phyloP scores from a whole-genome alignment of 371 early-diverging fungal species.

The Mortierella sp. region DNA sequence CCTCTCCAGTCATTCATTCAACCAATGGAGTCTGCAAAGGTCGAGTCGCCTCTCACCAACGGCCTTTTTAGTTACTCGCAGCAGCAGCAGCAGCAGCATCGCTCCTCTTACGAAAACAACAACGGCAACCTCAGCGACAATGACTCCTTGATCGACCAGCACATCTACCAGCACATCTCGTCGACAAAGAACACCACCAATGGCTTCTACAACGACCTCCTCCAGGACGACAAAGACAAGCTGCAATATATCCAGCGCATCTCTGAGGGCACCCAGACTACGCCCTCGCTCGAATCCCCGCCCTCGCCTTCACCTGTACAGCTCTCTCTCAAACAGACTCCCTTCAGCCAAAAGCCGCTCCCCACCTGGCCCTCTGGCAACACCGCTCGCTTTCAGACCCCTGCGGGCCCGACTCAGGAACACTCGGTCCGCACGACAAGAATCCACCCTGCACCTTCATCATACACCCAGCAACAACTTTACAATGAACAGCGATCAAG shows the following conservation, averaged over 20 bases:
- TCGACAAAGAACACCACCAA: conserved; percentile 1
- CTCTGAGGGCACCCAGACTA: conserved; percentile 38
- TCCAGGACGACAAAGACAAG: neutral
- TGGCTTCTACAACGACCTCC: conserved; percentile 32
- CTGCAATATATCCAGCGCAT: conserved; percentile 5
- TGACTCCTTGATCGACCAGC: conserved; percentile 1
- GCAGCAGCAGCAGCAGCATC: neutral
- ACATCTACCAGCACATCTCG: conserved; percentile 2
- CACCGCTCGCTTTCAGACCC: conserved; percentile 30
- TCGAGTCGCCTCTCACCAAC: conserved; percentile 7
- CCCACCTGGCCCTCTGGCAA: conserved; percentile 43
- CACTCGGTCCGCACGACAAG: conserved; percentile 2
- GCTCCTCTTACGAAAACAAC: neutral
- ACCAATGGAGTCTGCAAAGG: conserved; percentile 9
- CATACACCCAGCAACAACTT: neutral
- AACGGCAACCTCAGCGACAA: neutral
- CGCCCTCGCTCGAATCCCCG: neutral
- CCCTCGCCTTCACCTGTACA: neutral
- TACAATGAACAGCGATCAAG: neutral
- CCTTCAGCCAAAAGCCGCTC: neutral
- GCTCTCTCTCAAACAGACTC: neutral
- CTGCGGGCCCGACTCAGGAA: conserved; percentile 17
- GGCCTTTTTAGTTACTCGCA: neutral
- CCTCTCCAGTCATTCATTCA: neutral
- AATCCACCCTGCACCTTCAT: neutral